Conservation (phyloP, 2,329 filamentous ascomycete genomes). For the Epichloe brachyelytri region DNA sequence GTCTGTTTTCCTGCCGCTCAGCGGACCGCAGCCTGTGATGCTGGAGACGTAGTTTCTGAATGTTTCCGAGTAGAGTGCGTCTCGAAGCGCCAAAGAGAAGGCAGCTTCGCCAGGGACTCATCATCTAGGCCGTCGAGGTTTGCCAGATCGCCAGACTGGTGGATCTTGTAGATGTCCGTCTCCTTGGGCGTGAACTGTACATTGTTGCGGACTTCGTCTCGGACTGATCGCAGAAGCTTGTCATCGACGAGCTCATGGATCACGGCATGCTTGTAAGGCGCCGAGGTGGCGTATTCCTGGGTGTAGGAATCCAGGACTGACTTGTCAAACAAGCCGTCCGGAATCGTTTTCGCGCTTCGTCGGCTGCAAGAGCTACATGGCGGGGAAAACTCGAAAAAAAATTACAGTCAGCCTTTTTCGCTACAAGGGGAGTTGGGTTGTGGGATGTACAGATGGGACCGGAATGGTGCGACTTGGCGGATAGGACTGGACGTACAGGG, state of each 20-base stretch:
- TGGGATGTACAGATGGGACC: too few relatives aligned
- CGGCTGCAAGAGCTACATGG: slow-evolving; percentile 29
- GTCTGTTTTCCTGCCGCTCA: slow-evolving; percentile 91
- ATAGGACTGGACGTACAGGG: slow-evolving; percentile 23
- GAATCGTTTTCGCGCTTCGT: slow-evolving; percentile 46
- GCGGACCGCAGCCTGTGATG: slow-evolving; percentile 72
- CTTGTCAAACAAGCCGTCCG: slow-evolving; percentile 52
- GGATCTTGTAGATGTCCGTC: slow-evolving; percentile 98
- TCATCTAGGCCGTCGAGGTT: slow-evolving; percentile 92
- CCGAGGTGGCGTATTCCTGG: slow-evolving; percentile 47
- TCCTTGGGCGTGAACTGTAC: slow-evolving; percentile 96
- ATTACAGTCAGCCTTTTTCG: neutral
- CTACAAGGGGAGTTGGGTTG: neutral
- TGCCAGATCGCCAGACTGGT: slow-evolving; percentile 93
- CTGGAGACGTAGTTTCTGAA: slow-evolving; percentile 83
- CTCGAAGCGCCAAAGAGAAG: slow-evolving; percentile 82
- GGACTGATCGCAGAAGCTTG: slow-evolving; percentile 69
- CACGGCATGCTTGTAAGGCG: slow-evolving; percentile 83
- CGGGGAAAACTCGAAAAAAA: neutral
- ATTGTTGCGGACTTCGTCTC: slow-evolving; percentile 76
- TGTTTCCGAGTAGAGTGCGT: slow-evolving; percentile 80
- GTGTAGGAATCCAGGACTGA: slow-evolving; percentile 46
- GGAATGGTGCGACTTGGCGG: neutral
- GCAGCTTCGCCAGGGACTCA: slow-evolving; percentile 70
- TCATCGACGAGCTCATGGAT: slow-evolving; percentile 73